Base-by-base conservation (phyloP, 148 eudicot genomes). In the Beta vulgaris region DNA sequence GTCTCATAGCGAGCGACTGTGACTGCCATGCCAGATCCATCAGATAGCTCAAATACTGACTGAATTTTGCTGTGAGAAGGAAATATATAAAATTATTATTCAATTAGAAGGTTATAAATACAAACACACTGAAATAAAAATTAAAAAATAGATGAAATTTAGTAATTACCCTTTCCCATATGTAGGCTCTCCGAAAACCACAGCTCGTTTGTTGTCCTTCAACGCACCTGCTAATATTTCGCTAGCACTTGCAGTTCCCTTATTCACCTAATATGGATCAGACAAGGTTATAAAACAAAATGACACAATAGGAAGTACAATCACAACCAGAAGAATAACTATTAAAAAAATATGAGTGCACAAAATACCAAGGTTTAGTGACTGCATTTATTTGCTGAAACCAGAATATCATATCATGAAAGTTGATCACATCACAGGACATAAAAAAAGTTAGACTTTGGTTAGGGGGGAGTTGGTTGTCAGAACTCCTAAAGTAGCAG, bases 161-260 rank as follows among this genome's bases (percentile, higher is more conserved):
- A 26, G 21, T 29, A 23, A 66, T 82, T 86, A 96, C 99, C 99
- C 99, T 84, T 96, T 96, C 21, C 99, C 99, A 75, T 85, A 96
- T 54, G 99, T 96, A 31, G 97, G 94, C 81, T 96, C 99, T 73
- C 99, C 97, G 73, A 82, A 85, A 21, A 96, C 82, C 39, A 92
- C 86, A 32, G 99, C 99, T 49, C 99, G 97, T 70, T 92, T 96
- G 59, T 96, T 96, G 80, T 96, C 99, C 84, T 96, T 92, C 59
- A 96, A 76, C 40, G 99, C 99, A 84, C 99, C 98, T 5, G 99
- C 99, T 81, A 92, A 83, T 77, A 96, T 92, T 82, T 96, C 99
- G 72, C 99, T 92, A 48, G 99, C 99, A 87, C 99, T 96, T 39
- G 99, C 98, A 77, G 99, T 96, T 76, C 99, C 99, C 88, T 88